Evolutionary conservation across 345 rosid species (phyloP), one percentile per base, ranked within the genome.

Genomic region (Sisymbrium altissimum): DNA sequence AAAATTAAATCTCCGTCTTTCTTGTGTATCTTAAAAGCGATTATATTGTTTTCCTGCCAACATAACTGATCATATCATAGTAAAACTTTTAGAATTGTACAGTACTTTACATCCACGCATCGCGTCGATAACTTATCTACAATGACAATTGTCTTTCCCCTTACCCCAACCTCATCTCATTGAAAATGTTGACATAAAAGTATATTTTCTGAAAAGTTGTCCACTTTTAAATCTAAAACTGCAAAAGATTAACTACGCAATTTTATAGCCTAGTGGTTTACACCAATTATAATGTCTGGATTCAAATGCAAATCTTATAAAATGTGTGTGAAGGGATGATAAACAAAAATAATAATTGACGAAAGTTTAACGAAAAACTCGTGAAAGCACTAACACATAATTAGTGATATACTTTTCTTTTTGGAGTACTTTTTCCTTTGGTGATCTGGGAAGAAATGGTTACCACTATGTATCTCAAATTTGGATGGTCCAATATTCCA

Each of bases 401-500:
- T 19, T 21, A 2, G 2, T 70, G 33, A 19, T 8, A 43, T 9
- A 68, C 9, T 39, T n/a, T 25, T 68, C 8, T 39, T 53, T 67
- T 69, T 7, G 23, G 35, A 55, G 3, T 8, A 29, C 2, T 30
- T 69, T 56, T 43, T 12, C 32, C 23, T 72, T n/a, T 41, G 39
- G 13, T 63, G 62, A 40, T 10, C 36, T 40, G 45, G 33, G 57
- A 62, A 54, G 29, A n/a, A 46, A 23, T 59, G 21, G 66, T 35
- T 35, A 35, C 13, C 30, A 56, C 15, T 9, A 15, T 6, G 48
- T 38, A 4, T 18, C 33, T 71, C 21, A 15, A 70, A 50, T 53
- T 40, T 30, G 35, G 43, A 52, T 63, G 69, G 63, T 62, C 53
- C 49, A n/a, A n/a, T n/a, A 71, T 39, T 38, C 39, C 12, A 38